These are phyloP conservation scores for Plasmodium gonderi DNA, from an alignment of 169 alveolate species.

Conservation along the genomic window DNA sequence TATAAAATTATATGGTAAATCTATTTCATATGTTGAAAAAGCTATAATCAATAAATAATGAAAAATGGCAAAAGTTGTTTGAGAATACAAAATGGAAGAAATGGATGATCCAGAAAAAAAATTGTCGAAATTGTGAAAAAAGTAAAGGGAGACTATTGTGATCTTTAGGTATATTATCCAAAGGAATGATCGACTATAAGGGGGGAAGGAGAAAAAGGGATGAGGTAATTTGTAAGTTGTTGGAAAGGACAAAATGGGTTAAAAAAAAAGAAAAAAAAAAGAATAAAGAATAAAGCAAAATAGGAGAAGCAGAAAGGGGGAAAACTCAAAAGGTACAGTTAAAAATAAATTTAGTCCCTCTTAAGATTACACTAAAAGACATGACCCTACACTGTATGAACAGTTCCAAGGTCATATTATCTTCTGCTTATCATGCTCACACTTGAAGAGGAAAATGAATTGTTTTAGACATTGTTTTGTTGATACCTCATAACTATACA, in stretches of 20 bases:
- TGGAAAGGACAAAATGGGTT: not conserved
- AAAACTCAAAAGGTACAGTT: no score
- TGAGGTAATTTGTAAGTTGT: not conserved
- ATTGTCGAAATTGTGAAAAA: constrained; percentile 64
- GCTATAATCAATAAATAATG: constrained; percentile 68
- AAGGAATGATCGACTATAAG: constrained; percentile 48
- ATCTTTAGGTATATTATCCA: constrained; percentile 74
- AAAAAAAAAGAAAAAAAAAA: no score
- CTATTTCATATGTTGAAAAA: constrained; percentile 67
- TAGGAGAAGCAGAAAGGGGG: no score
- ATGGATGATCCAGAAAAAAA: constrained; percentile 68
- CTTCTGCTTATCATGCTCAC: no score
- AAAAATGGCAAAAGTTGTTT: constrained; percentile 51
- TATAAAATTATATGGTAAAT: constrained; percentile 48
- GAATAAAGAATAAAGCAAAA: no score
- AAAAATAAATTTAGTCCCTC: no score
- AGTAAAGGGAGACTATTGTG: constrained; percentile 44
- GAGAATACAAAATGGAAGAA: constrained; percentile 58
- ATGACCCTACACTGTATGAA: no score
- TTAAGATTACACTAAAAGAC: no score
- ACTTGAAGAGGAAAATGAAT: no score
- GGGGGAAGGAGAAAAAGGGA: not conserved
- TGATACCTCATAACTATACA: no score
- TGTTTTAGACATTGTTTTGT: no score
- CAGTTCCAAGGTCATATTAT: no score